Evolutionary conservation across 192 early-diverging fungal species (phyloP), one percentile per base, ranked within the genome.

Genomic region (Umbelopsis isabellina): DNA sequence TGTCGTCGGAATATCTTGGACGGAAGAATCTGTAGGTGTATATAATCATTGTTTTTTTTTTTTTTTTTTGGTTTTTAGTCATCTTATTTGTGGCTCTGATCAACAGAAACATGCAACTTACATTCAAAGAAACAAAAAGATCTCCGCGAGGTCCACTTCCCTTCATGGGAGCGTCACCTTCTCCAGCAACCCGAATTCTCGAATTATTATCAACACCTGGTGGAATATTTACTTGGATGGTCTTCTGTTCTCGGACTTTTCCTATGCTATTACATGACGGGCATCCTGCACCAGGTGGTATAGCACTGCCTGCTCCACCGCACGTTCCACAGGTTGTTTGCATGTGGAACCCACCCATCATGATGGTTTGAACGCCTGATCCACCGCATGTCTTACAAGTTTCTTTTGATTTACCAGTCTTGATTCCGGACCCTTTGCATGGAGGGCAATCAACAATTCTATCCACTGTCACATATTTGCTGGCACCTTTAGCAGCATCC

Each of bases 281-380:
- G 79, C 97, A 99, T 71, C 83, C 76, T 61, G 91, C 83, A 22
- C 85, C 89, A 65, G 77, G 71, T 2, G 84, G 85, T 46, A 98
- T 83, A 51, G 80, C 74, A 11, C 84, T 80, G 4, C 97, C 97
- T 52, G 87, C 86, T 61, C 96, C 97, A 22, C 89, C 86, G 80
- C 97, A 99, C 4, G 88, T 84, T 18, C 82, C 75, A 79, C 97
- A 99, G 9, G 90, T 83, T 58, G 91, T 87, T 67, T 88, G 86
- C 88, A 97, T 93, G 55, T 94, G 92, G 88, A 96, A 97, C 33
- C 96, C 96, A 41, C 95, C 93, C 71, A 93, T 85, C 11, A 80
- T 70, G 78, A 96, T 93, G 51, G 86, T 86, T 70, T 92, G 88
- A 72, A 92, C 87, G 35, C 97, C 97, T 2, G 91, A 83, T 27